Percentiles rank a stretch among this genome's conserved stretches.
phyloP scores from a whole-genome alignment of 805 yeast genomes.

The Barnettozyma vustinii region DNA sequence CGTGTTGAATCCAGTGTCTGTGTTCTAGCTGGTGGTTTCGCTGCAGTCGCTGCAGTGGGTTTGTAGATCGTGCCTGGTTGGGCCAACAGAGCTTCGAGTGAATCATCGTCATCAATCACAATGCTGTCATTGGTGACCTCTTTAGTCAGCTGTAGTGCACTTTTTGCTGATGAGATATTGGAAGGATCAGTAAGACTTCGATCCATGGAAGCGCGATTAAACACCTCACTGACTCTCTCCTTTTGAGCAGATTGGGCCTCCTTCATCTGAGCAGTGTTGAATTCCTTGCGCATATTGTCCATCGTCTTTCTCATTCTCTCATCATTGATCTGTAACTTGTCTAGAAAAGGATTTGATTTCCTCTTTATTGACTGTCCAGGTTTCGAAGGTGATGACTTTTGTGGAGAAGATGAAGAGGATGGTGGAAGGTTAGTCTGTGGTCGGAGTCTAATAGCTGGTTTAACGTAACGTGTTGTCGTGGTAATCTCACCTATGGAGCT shows the following conservation, averaged over 20 bases:
- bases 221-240: neutral
- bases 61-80: neutral
- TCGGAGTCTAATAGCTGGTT: neutral
- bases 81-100: neutral
- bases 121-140: neutral
- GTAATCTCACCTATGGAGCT: neutral
- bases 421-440: neutral
- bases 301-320: neutral
- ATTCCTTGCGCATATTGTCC: neutral
- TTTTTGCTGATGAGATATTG: neutral
- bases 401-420: neutral
- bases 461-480: neutral
- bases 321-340: neutral
- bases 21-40: neutral
- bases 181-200: constrained; percentile 3
- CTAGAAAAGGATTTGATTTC: neutral
- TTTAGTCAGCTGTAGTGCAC: no score
- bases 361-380: neutral
- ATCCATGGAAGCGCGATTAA: neutral
- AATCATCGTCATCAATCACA: neutral
- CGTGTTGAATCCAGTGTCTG: constrained; percentile 4
- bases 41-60: neutral
- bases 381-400: neutral
- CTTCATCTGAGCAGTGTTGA: neutral
- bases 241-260: neutral